Evolutionary conservation across 1,139 yeast genomes (phyloP), one percentile per base, ranked within the genome.

Genomic region (Magnusiomyces magnusii): DNA sequence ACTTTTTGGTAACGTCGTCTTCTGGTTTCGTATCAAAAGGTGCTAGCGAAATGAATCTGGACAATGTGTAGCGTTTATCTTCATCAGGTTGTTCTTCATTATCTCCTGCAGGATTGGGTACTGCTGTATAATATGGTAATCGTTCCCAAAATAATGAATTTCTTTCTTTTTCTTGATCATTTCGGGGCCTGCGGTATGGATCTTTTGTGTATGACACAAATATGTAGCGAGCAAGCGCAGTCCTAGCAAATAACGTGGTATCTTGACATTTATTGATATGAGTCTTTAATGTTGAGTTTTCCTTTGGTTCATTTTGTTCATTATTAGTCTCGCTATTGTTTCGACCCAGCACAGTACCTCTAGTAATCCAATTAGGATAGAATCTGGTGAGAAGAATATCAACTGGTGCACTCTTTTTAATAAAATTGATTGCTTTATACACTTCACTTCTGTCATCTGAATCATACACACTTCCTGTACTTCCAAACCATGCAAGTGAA

Each of bases 21-120:
- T 24, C 55, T 36, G 23, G 55, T 63, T 2, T 67, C 57, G 19
- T 62, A 65, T 55, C 66, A 55, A 60, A 68, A 1, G 60, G 59
- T 2, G 65, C 70, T 28, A 69, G 58, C 27, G 67, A 60, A 31
- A 69, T 64, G 55, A 69, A 69, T 24, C 72, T 60, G 0, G 67
- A 66, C 21, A 58, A 53, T 9, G 36, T 44, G 28, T 39, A 52
- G 19, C 21, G 13, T 19, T 52, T 41, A 17, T 42, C 57, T 41
- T 13, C 25, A 39, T 13, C 50, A 9, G 19, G 17, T 19, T 39
- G 41, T 36, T 57, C 42, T 9, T 50, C 55, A 1, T 54, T 58
- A 1, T 56, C 61, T 1, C 58, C 53, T 23, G 55, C 49, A 15
- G 52, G 64, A 13, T 36, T 54, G 13, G 55, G 47, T 24, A 27